Percentiles rank a stretch among this genome's conserved stretches.
These are phyloP conservation scores for Lasiodiplodia sp. DNA, from an alignment of 2,329 filamentous ascomycete species.

Conservation along the genomic window DNA sequence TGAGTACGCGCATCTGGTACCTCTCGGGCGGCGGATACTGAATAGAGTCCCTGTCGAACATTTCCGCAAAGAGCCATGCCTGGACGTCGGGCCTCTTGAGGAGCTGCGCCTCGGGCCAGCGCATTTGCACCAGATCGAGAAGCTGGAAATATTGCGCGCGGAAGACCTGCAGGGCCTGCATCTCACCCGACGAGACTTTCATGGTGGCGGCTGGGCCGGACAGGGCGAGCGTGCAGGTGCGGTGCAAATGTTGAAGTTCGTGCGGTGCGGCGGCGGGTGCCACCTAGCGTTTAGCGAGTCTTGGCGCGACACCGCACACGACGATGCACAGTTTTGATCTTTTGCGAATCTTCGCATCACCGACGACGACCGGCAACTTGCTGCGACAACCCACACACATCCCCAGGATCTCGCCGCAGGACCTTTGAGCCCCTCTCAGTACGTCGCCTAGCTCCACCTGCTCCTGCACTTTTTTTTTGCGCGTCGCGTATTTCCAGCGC, in stretches of 20 bases:
- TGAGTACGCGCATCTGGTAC: conserved; percentile 77
- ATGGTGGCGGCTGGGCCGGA: conserved; percentile 3
- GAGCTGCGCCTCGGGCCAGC: conserved; percentile 66
- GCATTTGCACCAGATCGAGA: conserved; percentile 65
- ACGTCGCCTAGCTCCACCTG: conserved; percentile 2
- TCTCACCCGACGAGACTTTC: conserved; percentile 31
- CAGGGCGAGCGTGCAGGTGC: conserved; percentile 4
- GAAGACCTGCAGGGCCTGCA: conserved; percentile 54
- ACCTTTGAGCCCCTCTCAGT: conserved; percentile 28
- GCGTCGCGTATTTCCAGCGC: background rate
- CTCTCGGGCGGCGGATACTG: conserved; percentile 68
- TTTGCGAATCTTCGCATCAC: conserved; percentile 26
- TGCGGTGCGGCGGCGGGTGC: conserved; percentile 17
- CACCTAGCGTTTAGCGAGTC: conserved; percentile 28
- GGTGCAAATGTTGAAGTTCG: background rate
- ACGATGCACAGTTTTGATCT: conserved; percentile 23
- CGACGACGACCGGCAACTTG: conserved; percentile 30
- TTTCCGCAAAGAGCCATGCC: conserved; percentile 66
- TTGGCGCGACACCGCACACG: conserved; percentile 26
- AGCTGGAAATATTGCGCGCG: conserved; percentile 82
- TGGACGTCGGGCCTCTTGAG: conserved; percentile 71
- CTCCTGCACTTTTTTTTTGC: background rate
- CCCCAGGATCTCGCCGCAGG: conserved; percentile 28
- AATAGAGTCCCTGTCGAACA: conserved; percentile 69
- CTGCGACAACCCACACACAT: conserved; percentile 29